phyloP scores from a whole-genome alignment of 495 filamentous ascomycete genomes.

The Podospora sp. region DNA sequence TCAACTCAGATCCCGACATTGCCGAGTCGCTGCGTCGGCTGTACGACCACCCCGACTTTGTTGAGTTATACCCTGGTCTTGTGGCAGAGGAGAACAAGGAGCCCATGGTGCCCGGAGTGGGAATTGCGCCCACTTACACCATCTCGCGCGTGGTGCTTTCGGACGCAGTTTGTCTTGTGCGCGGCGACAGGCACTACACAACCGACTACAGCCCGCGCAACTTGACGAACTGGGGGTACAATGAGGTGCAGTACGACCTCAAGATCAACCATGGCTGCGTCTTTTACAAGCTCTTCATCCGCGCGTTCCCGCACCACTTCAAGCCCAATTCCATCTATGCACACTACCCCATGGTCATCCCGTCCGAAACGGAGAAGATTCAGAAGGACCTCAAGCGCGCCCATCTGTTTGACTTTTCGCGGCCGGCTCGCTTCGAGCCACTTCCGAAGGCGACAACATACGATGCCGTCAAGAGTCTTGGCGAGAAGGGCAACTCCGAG shows the following conservation, averaged over 20 bases:
- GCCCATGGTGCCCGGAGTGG: constrained; percentile 73
- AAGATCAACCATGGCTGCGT: constrained; percentile 81
- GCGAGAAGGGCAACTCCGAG: constrained; percentile 60
- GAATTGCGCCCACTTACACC: constrained; percentile 80
- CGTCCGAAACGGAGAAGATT: constrained; percentile 70
- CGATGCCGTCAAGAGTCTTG: constrained; percentile 62
- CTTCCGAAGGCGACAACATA: constrained; percentile 62
- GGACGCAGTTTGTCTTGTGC: constrained; percentile 82
- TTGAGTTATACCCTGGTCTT: constrained; percentile 81
- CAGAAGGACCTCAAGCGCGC: constrained; percentile 70
- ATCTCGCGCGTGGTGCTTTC: constrained; percentile 82
- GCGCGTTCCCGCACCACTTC: constrained; percentile 81
- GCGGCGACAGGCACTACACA: constrained; percentile 87
- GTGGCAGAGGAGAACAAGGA: constrained; percentile 80
- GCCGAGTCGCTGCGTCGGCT: constrained; percentile 70
- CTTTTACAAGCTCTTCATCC: constrained; percentile 79
- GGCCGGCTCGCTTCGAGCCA: constrained; percentile 56
- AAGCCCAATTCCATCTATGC: constrained; percentile 80
- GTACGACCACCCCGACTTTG: constrained; percentile 71
- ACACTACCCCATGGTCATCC: constrained; percentile 83
- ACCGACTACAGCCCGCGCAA: constrained; percentile 69
- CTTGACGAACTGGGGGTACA: constrained; percentile 80
- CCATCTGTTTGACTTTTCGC: constrained; percentile 71
- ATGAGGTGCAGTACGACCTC: constrained; percentile 43
- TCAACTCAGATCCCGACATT: constrained; percentile 78